Evolutionary conservation across 2,329 filamentous ascomycete species (phyloP).

Genomic region (Cercospora zeina): DNA sequence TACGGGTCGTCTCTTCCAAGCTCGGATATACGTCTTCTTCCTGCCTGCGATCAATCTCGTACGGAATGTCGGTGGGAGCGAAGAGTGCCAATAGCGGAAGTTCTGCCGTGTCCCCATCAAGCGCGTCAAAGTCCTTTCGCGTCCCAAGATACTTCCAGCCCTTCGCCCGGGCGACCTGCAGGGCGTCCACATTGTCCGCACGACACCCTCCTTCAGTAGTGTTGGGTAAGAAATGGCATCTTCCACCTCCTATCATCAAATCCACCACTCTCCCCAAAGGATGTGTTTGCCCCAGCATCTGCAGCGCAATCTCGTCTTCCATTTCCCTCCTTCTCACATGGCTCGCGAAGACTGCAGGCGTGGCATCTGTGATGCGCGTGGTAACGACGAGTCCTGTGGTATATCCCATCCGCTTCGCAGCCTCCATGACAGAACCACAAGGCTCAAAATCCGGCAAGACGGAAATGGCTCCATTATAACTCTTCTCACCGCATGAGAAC

Average conservation of each 20-base stretch:
- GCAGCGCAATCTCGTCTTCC: slow-evolving; percentile 87
- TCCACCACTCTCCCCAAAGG: slow-evolving; percentile 85
- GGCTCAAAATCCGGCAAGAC: slow-evolving; percentile 80
- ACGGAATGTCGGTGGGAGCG: slow-evolving; percentile 79
- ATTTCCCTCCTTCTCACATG: slow-evolving; percentile 79
- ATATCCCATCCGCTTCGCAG: slow-evolving; percentile 87
- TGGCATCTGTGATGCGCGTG: slow-evolving; percentile 92
- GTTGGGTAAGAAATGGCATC: slow-evolving; percentile 91
- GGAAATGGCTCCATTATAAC: slow-evolving; percentile 94
- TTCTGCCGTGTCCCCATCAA: slow-evolving; percentile 65
- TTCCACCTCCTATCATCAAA: slow-evolving; percentile 86
- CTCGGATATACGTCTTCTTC: slow-evolving; percentile 81
- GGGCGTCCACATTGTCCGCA: slow-evolving; percentile 72
- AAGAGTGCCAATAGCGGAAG: slow-evolving; percentile 86
- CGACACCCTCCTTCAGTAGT: slow-evolving; percentile 78
- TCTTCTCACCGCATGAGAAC: slow-evolving; percentile 89
- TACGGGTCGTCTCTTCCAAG: slow-evolving; percentile 84
- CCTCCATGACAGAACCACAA: slow-evolving; percentile 90
- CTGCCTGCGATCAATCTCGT: slow-evolving; percentile 83
- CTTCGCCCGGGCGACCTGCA: slow-evolving; percentile 69
- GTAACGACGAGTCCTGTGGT: slow-evolving; percentile 93
- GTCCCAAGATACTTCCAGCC: slow-evolving; percentile 78
- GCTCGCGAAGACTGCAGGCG: slow-evolving; percentile 89
- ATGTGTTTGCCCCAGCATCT: slow-evolving; percentile 79
- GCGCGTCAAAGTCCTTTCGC: slow-evolving; percentile 68